Evolutionary conservation across 2,329 filamentous ascomycete genomes (phyloP).

Genomic region (Fusarium devonianum): DNA sequence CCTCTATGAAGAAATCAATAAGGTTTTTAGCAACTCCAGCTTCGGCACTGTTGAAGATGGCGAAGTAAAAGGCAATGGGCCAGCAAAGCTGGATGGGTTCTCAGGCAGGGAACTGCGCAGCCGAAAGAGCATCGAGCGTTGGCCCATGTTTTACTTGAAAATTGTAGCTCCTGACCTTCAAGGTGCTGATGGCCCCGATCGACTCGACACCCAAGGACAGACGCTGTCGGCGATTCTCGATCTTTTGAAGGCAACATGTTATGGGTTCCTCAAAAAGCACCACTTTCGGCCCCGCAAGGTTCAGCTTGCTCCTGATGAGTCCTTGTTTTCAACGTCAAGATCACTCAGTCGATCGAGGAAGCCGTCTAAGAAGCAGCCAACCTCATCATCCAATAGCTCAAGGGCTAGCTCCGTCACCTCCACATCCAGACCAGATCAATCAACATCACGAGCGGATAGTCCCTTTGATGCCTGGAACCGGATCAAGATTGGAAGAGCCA

Average conservation of each 20-base stretch:
- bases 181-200: slow-evolving; percentile 47
- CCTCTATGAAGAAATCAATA: slow-evolving; percentile 81
- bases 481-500: slow-evolving; percentile 43
- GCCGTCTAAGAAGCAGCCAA: slow-evolving; percentile 15
- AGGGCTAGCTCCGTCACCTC: slow-evolving; percentile 20
- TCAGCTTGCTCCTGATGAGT: slow-evolving; percentile 32
- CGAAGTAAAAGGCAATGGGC: slow-evolving; percentile 44
- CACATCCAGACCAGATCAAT: slow-evolving; percentile 3
- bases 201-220: slow-evolving; percentile 55
- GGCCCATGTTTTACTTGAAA: slow-evolving; percentile 89
- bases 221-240: slow-evolving; percentile 60
- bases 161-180: slow-evolving; percentile 54
- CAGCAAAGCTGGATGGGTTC: slow-evolving; percentile 54
- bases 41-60: slow-evolving; percentile 71
- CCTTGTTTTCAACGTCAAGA: slow-evolving; percentile 37
- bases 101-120: slow-evolving; percentile 59
- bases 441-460: slow-evolving; percentile 16
- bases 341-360: slow-evolving; percentile 27
- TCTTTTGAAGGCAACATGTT: slow-evolving; percentile 72
- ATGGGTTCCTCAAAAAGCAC: slow-evolving; percentile 77
- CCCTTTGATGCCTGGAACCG: slow-evolving; percentile 51
- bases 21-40: slow-evolving; percentile 74
- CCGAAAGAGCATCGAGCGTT: slow-evolving; percentile 73
- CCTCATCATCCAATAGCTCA: slow-evolving; percentile 20
- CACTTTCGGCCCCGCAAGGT: slow-evolving; percentile 66